Evolutionary conservation across 2,329 filamentous ascomycete genomes (phyloP).

Genomic region (Fusarium virguliforme): DNA sequence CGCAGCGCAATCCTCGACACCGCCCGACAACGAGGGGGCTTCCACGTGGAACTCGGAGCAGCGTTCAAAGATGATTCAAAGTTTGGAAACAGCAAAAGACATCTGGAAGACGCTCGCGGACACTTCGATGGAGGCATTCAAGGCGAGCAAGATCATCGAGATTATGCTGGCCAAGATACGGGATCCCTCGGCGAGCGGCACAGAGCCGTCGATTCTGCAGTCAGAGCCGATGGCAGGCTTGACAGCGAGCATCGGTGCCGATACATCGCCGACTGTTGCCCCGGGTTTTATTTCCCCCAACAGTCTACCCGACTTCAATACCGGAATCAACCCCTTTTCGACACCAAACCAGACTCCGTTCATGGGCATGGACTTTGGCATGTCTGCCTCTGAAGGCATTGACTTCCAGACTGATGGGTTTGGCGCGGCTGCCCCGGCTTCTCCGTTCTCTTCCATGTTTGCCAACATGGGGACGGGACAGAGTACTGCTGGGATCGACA

Average conservation of each 20-base stretch:
- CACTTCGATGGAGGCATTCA: constrained; percentile 89
- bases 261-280: constrained; percentile 49
- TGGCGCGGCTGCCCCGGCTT: constrained; percentile 53
- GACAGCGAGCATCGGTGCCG: constrained; percentile 60
- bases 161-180: constrained; percentile 87
- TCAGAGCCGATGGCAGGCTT: constrained; percentile 49
- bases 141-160: constrained; percentile 84
- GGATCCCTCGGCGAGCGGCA: constrained; percentile 41
- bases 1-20: constrained; percentile 60
- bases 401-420: constrained; percentile 55
- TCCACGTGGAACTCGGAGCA: constrained; percentile 73
- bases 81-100: constrained; percentile 79
- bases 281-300: constrained; percentile 49
- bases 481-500: constrained; percentile 57
- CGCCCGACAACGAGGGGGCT: constrained; percentile 60
- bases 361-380: constrained; percentile 62
- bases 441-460: constrained; percentile 70
- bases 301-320: constrained; percentile 49
- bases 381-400: constrained; percentile 52
- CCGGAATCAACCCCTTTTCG: constrained; percentile 52
- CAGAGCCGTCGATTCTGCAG: constrained; percentile 29
- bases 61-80: constrained; percentile 81
- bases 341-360: constrained; percentile 61
- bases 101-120: constrained; percentile 88
- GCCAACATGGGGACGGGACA: constrained; percentile 58